Evolutionary conservation across 805 yeast genomes (phyloP).

Genomic region (Tetrapisispora taiwanensis): DNA sequence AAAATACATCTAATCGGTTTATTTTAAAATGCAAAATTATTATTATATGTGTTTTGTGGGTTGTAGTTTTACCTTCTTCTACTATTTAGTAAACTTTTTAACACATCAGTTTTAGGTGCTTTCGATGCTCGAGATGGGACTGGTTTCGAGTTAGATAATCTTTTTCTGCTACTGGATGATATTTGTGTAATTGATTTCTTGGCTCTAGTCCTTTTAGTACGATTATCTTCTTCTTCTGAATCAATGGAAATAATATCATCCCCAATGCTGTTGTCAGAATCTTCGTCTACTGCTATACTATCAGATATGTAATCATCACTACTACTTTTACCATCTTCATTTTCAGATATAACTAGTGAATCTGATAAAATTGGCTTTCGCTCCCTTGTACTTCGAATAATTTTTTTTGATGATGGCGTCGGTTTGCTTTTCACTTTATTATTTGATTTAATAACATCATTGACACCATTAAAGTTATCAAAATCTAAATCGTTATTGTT

Average conservation of each 20-base stretch:
- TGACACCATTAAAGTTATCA: too few relatives aligned
- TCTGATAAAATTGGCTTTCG: conserved; percentile 4
- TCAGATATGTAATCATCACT: conserved; percentile 4
- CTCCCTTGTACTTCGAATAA: neutral
- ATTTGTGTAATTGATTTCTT: neutral
- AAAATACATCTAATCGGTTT: too few relatives aligned
- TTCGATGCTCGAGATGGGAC: conserved; percentile 6
- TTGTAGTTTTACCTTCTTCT: conserved; percentile 20
- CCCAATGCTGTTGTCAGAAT: conserved; percentile 6
- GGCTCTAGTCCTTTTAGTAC: neutral
- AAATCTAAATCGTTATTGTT: neutral
- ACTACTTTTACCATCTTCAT: neutral
- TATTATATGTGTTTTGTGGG: too few relatives aligned
- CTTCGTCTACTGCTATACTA: conserved; percentile 4
- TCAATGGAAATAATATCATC: conserved; percentile 4
- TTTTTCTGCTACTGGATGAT: conserved; percentile 9
- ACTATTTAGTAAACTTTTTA: conserved; percentile 21
- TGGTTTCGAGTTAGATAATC: conserved; percentile 3
- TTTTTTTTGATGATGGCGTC: neutral
- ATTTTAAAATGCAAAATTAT: too few relatives aligned
- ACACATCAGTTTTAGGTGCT: conserved; percentile 26
- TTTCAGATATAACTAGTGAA: conserved; percentile 10
- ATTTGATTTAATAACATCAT: too few relatives aligned
- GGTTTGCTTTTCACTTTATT: too few relatives aligned
- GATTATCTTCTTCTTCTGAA: conserved; percentile 6